Evolutionary conservation across 2,329 filamentous ascomycete species (phyloP), one percentile per base, ranked within the genome.

Genomic region (Epichloe typhina): DNA sequence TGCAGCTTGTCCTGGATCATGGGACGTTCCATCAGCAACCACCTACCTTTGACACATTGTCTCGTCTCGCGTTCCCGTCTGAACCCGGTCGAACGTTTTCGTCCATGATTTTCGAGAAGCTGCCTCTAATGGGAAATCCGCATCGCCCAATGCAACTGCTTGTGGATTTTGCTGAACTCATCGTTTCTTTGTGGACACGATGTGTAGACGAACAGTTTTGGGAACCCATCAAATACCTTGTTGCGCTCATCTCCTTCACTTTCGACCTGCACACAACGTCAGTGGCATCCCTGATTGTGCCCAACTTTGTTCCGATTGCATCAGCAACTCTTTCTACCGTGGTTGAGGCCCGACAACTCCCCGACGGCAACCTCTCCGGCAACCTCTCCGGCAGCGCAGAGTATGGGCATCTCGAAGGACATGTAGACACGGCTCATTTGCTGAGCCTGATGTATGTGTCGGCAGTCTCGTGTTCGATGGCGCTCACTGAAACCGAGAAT

Each of bases 141-240:
- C 69, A 61, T 49, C 73, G 69, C 53, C 77, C 69, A 46, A 71
- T 68, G 65, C 78, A 68, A 61, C 70, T 86, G 3, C 75, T 84
- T 1, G 69, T 83, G 9, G 77, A 82, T 53, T 82, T 89, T 55
- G 80, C 79, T 47, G 71, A 78, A 46, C 69, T 81, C 33, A 66
- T 89, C 19, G 73, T 87, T 47, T 71, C 75, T 15, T 64, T 91
- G 13, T 91, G 87, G 86, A 72, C 73, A 15, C 74, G 73, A 19
- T 89, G 86, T 61, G 67, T 83, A 6, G 69, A 76, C 11, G 84
- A 90, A 57, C 71, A 72, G 56, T 70, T 79, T 65, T 79, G 81
- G 59, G 69, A 71, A 11, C 83, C 86, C 0, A 72, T 89, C 40
- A 77, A 76, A 54, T 72, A 87, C 38, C 68, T 91, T 3, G 69